These are phyloP conservation scores for Pestalotiopsis sp. DNA, from an alignment of 2,329 filamentous ascomycete species.

Conservation along the genomic window DNA sequence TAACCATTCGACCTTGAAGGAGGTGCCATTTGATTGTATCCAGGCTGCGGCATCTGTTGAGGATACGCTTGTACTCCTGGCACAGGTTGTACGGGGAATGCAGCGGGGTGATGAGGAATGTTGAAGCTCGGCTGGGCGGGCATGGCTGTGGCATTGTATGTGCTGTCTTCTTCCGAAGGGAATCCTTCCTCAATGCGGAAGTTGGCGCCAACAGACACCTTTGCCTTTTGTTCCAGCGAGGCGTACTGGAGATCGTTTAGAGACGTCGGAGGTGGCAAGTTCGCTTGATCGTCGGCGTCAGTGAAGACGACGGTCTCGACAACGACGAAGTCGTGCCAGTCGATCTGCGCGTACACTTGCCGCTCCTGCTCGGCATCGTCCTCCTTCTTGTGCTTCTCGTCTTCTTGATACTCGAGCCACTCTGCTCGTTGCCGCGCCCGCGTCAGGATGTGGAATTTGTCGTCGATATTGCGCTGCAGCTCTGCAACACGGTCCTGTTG, in stretches of 20 bases:
- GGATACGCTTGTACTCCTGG: slow-evolving; percentile 31
- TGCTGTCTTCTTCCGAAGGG: slow-evolving; percentile 74
- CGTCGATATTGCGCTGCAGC: slow-evolving; percentile 71
- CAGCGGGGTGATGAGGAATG: slow-evolving; percentile 43
- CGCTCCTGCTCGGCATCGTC: slow-evolving; percentile 83
- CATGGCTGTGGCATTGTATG: slow-evolving; percentile 48
- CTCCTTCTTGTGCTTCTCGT: slow-evolving; percentile 85
- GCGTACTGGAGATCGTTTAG: slow-evolving; percentile 91
- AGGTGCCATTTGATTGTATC: slow-evolving; percentile 32
- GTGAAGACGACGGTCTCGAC: slow-evolving; percentile 94
- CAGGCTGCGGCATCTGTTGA: slow-evolving; percentile 35
- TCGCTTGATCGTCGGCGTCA: slow-evolving; percentile 80
- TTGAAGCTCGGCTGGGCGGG: slow-evolving; percentile 39
- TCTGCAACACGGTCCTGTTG: slow-evolving; percentile 72
- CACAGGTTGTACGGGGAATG: slow-evolving; percentile 36
- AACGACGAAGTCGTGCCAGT: slow-evolving; percentile 97
- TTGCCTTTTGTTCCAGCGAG: slow-evolving; percentile 92
- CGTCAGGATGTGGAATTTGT: slow-evolving; percentile 78
- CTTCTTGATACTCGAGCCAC: slow-evolving; percentile 80
- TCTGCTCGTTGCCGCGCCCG: slow-evolving; percentile 84
- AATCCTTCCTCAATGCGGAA: slow-evolving; percentile 93
- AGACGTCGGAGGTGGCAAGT: slow-evolving; percentile 85
- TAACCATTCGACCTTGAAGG: slow-evolving; percentile 34
- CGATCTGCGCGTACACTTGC: slow-evolving; percentile 76
- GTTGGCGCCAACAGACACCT: slow-evolving; percentile 78